Percentiles rank a stretch among this genome's conserved stretches.
Conservation (phyloP, 306 rosid genomes). For the Cajanus cajan region DNA sequence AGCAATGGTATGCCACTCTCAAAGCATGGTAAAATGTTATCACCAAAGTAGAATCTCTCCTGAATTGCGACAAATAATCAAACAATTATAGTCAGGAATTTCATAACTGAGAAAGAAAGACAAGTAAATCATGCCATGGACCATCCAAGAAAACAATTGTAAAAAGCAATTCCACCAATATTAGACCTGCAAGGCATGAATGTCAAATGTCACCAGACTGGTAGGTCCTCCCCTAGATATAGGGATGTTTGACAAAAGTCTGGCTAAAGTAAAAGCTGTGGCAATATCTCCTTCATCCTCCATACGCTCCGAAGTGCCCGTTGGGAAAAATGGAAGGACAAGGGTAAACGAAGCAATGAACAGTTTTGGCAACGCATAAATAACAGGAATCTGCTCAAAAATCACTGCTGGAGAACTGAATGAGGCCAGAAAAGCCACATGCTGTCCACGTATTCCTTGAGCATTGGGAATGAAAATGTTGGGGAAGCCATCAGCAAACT, state of each 20-base stretch:
- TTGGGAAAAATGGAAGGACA: slow-evolving; percentile 95
- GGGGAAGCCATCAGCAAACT: slow-evolving; percentile 96
- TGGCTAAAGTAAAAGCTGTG: slow-evolving; percentile 93
- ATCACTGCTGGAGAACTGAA: slow-evolving; percentile 90
- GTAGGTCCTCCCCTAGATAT: slow-evolving; percentile 98
- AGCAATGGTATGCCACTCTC: slow-evolving; percentile 97
- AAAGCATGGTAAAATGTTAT: slow-evolving; percentile 92
- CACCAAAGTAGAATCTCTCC: slow-evolving; percentile 99
- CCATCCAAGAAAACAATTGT: slow-evolving; percentile 5
- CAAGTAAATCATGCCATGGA: neutral
- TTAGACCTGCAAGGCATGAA: slow-evolving; percentile 93
- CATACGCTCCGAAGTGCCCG: slow-evolving; percentile 96
- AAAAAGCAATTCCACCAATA: slow-evolving; percentile 26
- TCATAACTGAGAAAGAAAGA: neutral
- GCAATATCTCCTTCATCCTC: slow-evolving; percentile 99
- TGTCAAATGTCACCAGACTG: slow-evolving; percentile 90
- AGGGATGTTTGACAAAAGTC: slow-evolving; percentile 87
- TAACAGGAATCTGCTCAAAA: slow-evolving; percentile 95
- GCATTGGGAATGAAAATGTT: slow-evolving; percentile 97
- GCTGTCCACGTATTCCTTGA: slow-evolving; percentile 89
- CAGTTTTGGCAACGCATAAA: slow-evolving; percentile 89
- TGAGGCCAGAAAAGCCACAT: slow-evolving; percentile 93
- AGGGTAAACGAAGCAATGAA: slow-evolving; percentile 85
- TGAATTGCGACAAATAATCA: slow-evolving; percentile 35
- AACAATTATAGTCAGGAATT: slow-evolving; percentile 7